Percentiles rank a stretch among this genome's conserved stretches.
These are phyloP conservation scores for Termitomyces titanicus DNA, from an alignment of 768 basidiomycete genomes.

Conservation along the genomic window DNA sequence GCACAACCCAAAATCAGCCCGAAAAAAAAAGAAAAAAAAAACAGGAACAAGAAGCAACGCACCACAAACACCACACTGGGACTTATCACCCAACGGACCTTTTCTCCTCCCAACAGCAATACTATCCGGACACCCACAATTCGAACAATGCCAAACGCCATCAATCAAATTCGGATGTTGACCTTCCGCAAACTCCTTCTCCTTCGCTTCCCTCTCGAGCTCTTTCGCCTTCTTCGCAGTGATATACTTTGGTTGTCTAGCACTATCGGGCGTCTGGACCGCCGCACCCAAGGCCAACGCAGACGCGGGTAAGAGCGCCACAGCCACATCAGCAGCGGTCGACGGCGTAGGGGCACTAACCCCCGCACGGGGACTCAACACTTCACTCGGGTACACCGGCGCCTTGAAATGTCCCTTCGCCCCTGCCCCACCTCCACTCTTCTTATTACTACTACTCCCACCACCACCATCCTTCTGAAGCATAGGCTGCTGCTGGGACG, in stretches of 20 bases:
- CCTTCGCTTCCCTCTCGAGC: slow-evolving; percentile 78
- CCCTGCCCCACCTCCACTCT: background rate
- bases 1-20: too few species aligned
- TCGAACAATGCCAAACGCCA: slow-evolving; percentile 93
- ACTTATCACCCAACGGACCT: slow-evolving; percentile 86
- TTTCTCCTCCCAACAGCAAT: slow-evolving; percentile 85
- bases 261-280: slow-evolving; percentile 37
- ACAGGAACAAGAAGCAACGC: too few species aligned
- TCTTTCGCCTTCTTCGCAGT: slow-evolving; percentile 68
- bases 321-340: slow-evolving; percentile 63
- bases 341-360: slow-evolving; percentile 59
- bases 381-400: slow-evolving; percentile 50
- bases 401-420: slow-evolving; percentile 70
- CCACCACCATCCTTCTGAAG: too few species aligned
- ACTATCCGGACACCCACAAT: slow-evolving; percentile 87
- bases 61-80: slow-evolving; percentile 93
- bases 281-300: too few species aligned
- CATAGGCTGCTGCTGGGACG: background rate
- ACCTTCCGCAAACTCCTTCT: slow-evolving; percentile 78
- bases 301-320: slow-evolving; percentile 54
- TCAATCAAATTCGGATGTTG: slow-evolving; percentile 80
- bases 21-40: background rate
- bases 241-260: slow-evolving; percentile 42
- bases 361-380: slow-evolving; percentile 59
- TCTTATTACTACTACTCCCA: too few species aligned